Conservation (phyloP, 2,329 filamentous ascomycete genomes). For the Lachnellula subtilissima region DNA sequence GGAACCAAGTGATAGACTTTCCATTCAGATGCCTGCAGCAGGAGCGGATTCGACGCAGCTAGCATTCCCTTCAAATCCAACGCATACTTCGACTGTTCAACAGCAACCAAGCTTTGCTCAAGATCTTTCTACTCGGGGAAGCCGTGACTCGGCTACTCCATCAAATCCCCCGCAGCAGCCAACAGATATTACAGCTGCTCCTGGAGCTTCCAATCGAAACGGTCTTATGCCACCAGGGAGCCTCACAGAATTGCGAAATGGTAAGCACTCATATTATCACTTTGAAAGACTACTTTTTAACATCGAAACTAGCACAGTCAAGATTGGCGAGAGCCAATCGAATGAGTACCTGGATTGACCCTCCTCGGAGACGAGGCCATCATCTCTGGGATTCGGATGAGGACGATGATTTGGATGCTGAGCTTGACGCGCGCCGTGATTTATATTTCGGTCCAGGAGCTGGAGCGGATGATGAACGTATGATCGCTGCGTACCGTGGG, state of each 20-base stretch:
- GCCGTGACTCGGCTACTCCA: background rate
- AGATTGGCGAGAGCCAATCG: background rate
- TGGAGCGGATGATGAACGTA: conserved; percentile 18
- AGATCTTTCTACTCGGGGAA: background rate
- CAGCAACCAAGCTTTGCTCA: background rate
- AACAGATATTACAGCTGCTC: background rate
- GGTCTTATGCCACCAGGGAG: background rate
- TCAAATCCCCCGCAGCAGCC: background rate
- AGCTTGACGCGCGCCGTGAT: conserved; percentile 10
- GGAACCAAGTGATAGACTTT: background rate
- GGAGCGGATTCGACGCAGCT: background rate
- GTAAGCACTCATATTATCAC: background rate
- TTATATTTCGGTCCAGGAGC: conserved; percentile 5
- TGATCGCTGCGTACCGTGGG: conserved; percentile 21
- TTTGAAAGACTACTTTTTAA: background rate
- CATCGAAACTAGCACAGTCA: background rate
- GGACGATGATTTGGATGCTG: conserved; percentile 17
- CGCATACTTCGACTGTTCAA: background rate
- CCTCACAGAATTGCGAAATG: background rate
- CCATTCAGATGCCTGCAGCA: background rate
- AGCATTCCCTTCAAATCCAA: background rate
- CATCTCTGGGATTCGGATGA: conserved; percentile 7
- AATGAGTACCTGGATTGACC: conserved; percentile 1
- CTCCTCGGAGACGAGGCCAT: background rate
- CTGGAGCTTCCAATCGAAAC: background rate